phyloP scores from a whole-genome alignment of 2,329 filamentous ascomycete genomes.

The Fusarium torreyae region DNA sequence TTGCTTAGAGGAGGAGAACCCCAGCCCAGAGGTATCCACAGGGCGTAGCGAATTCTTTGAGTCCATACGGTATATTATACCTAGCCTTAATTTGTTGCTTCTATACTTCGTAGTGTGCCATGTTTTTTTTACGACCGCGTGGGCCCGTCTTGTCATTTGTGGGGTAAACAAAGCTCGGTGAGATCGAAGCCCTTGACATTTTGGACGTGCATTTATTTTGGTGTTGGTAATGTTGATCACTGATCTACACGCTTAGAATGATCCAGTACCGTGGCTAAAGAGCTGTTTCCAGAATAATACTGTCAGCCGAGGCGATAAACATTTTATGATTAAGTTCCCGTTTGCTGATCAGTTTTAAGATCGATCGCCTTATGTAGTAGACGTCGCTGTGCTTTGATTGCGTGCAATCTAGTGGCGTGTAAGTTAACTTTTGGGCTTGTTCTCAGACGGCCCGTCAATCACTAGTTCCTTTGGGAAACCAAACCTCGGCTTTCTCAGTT shows the following conservation, averaged over 20 bases:
- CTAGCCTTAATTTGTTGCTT: too few relatives aligned
- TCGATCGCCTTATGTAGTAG: not conserved
- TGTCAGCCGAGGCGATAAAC: not conserved
- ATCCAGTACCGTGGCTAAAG: not conserved
- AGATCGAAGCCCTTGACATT: conserved; percentile 1
- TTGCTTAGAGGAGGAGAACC: too few relatives aligned
- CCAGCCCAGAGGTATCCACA: too few relatives aligned
- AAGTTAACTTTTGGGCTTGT: conserved; percentile 4
- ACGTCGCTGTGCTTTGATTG: conserved; percentile 1
- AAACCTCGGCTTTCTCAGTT: not conserved
- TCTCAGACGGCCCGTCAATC: not conserved
- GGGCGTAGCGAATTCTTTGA: too few relatives aligned
- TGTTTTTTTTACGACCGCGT: too few relatives aligned
- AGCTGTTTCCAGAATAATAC: not conserved
- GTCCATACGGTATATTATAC: too few relatives aligned
- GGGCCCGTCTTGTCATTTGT: conserved; percentile 8
- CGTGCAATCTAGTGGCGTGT: conserved; percentile 11
- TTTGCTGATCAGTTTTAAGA: conserved; percentile 13
- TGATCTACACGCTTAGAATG: not conserved
- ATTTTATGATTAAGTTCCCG: not conserved
- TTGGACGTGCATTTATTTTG: not conserved
- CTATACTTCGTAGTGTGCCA: too few relatives aligned
- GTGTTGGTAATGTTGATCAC: not conserved
- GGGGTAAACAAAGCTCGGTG: not conserved
- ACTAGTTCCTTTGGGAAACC: not conserved